These are phyloP conservation scores for Yarrowia galli DNA, from an alignment of 1,139 yeast species.

Conservation along the genomic window DNA sequence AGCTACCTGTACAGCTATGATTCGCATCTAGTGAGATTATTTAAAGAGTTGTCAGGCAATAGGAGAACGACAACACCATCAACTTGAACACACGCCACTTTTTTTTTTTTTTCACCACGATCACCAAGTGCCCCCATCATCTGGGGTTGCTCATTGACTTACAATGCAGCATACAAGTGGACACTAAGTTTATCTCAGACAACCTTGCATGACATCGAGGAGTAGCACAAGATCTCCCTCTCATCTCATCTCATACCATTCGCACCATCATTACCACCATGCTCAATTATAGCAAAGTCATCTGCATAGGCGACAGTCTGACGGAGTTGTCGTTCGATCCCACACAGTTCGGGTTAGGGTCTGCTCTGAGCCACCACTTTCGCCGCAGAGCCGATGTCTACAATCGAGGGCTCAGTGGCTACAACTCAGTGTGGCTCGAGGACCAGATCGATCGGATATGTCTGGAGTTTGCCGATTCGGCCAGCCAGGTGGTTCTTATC, in stretches of 20 bases:
- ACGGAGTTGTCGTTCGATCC: slow-evolving; percentile 41
- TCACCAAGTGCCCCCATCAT: too few relatives aligned
- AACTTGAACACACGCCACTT: too few relatives aligned
- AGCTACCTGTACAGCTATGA: too few relatives aligned
- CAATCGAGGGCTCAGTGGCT: slow-evolving; percentile 25
- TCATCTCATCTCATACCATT: not conserved
- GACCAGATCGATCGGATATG: slow-evolving; percentile 29
- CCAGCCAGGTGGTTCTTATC: slow-evolving; percentile 35
- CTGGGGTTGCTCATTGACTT: slow-evolving; percentile 4
- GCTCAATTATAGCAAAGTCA: slow-evolving; percentile 39
- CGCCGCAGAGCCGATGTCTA: slow-evolving; percentile 31
- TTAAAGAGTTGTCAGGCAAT: too few relatives aligned
- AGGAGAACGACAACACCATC: too few relatives aligned
- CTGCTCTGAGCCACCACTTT: slow-evolving; percentile 12
- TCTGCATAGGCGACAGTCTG: slow-evolving; percentile 41
- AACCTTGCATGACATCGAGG: slow-evolving; percentile 6
- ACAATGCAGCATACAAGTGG: not conserved
- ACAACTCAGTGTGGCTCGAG: slow-evolving; percentile 19
- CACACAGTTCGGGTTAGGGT: not conserved
- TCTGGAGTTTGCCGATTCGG: slow-evolving; percentile 1
- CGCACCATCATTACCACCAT: not conserved
- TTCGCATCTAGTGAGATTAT: too few relatives aligned
- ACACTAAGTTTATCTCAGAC: slow-evolving; percentile 20
- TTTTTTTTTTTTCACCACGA: too few relatives aligned
- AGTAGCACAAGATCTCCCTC: not conserved